Evolutionary conservation across 805 yeast species (phyloP), one percentile per base, ranked within the genome.

Genomic region (Yamadazyma ubonensis): DNA sequence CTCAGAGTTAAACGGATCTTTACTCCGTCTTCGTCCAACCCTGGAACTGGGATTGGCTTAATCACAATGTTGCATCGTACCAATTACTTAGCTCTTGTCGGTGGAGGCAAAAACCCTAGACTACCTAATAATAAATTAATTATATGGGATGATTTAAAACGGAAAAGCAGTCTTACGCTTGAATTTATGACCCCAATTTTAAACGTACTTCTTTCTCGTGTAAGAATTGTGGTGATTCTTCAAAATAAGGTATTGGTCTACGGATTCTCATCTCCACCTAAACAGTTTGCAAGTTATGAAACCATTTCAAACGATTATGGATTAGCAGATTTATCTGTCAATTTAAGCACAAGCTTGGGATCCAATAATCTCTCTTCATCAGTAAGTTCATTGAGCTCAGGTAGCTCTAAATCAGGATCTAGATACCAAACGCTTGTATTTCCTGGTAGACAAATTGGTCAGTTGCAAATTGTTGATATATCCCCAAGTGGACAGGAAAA

Each of bases 61-160:
- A 78, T 85, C 2, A 70, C 82, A 32, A 87, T 91, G 96, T 79
- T 91, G 5, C 86, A 88, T 57, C 75, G 96, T 30, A 89, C 97
- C 0, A 91, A 91, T 63, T 90, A 89, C 57, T 71, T 91, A 38
- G 96, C 91, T 0, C 63, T 93, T 30, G 86, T 89, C 0, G 96
- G 97, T 1, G 96, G 96, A 12, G 96, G 96, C 1, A 72, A 75
- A 46, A 74, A 73, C 43, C 96, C 96, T 16, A 73, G 78, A 45
- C 86, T 79, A 53, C 85, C 96, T 1, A 71, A 78, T 49, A 87
- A 86, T 63, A 86, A 85, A 58, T 76, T 89, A 27, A 74, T 88
- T 25, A 81, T 91, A 12, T 93, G 96, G 96, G 97, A 91, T 61
- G 98, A 91, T 58, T 61, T 86, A 44, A 86, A 86, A 60, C 75